Conservation (phyloP, 345 rosid species). For the Dipteronia dyeriana region DNA sequence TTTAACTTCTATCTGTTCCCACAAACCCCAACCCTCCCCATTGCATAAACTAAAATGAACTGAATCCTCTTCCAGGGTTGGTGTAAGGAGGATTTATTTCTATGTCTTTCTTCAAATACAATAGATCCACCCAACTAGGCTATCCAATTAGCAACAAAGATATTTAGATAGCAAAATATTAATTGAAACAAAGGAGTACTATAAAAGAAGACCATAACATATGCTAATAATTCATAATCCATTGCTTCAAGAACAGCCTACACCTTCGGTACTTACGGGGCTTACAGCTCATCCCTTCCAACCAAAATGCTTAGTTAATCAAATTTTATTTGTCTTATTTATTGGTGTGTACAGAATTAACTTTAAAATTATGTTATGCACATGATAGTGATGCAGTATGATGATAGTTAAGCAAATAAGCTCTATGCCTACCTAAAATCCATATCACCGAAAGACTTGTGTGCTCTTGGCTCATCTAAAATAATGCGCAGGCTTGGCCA, state of each 20-base stretch:
- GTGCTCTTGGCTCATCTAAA: constrained; percentile 80
- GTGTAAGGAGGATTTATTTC: not conserved
- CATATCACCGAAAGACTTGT: constrained; percentile 81
- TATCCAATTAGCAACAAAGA: not conserved
- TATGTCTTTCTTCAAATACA: not conserved
- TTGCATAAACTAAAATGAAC: not conserved
- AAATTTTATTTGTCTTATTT: not conserved
- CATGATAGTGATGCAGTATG: not conserved
- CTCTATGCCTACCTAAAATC: constrained; percentile 64
- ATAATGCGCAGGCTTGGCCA: constrained; percentile 77
- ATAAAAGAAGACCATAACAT: not conserved
- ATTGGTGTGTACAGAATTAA: not conserved
- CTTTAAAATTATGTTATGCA: not conserved
- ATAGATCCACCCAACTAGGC: not conserved
- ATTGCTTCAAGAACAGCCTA: not conserved
- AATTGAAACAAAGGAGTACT: not conserved
- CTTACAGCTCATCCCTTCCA: not conserved
- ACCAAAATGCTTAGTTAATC: not conserved
- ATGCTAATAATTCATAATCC: not conserved
- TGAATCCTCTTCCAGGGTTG: not conserved
- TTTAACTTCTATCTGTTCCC: not conserved
- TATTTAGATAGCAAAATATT: not conserved
- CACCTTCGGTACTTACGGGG: not conserved
- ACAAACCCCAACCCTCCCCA: not conserved
- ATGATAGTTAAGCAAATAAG: constrained; percentile 2